Percentiles rank a stretch among this genome's conserved stretches.
Evolutionary conservation across 352 stramenopile genomes (phyloP).

Genomic region (Phytophthora pluvialis): DNA sequence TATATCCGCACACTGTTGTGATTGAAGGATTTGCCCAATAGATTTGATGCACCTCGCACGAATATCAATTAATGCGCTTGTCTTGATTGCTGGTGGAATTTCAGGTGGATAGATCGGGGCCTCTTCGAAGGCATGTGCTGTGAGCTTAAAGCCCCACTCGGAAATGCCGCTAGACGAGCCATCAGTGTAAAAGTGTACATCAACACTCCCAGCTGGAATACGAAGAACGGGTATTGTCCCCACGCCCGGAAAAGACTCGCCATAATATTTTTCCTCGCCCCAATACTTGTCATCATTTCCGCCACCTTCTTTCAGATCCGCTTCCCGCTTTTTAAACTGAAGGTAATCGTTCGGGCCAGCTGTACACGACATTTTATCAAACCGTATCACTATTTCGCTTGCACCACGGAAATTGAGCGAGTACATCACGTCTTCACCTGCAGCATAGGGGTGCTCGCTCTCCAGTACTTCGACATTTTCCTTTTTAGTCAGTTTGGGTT

Average conservation of each 20-base stretch:
- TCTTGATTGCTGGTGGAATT: slow-evolving; percentile 44
- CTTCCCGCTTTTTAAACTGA: slow-evolving; percentile 66
- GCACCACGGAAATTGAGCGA: slow-evolving; percentile 71
- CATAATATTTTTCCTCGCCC: slow-evolving; percentile 80
- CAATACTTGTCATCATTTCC: slow-evolving; percentile 47
- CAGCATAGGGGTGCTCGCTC: slow-evolving; percentile 75
- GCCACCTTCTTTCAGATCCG: slow-evolving; percentile 19
- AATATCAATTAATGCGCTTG: slow-evolving; percentile 63
- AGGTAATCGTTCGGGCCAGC: slow-evolving; percentile 82
- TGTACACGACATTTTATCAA: slow-evolving; percentile 80
- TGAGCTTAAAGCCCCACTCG: slow-evolving; percentile 88
- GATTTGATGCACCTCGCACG: slow-evolving; percentile 66
- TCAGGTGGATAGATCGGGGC: slow-evolving; percentile 58
- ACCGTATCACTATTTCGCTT: slow-evolving; percentile 77
- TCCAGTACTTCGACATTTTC: slow-evolving; percentile 81
- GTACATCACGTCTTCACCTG: slow-evolving; percentile 68
- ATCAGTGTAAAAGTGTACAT: slow-evolving; percentile 80
- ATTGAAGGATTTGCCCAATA: slow-evolving; percentile 39
- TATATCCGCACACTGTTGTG: slow-evolving; percentile 17
- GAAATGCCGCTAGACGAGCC: slow-evolving; percentile 41
- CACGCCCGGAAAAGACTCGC: slow-evolving; percentile 73
- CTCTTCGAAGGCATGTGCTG: slow-evolving; percentile 70
- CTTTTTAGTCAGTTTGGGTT: slow-evolving; percentile 61
- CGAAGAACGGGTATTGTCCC: slow-evolving; percentile 56
- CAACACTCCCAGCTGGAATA: slow-evolving; percentile 68